Percentiles rank a stretch among this genome's conserved stretches.
Evolutionary conservation across 2,329 filamentous ascomycete genomes (phyloP).

Genomic region (Neonectria coccinea): DNA sequence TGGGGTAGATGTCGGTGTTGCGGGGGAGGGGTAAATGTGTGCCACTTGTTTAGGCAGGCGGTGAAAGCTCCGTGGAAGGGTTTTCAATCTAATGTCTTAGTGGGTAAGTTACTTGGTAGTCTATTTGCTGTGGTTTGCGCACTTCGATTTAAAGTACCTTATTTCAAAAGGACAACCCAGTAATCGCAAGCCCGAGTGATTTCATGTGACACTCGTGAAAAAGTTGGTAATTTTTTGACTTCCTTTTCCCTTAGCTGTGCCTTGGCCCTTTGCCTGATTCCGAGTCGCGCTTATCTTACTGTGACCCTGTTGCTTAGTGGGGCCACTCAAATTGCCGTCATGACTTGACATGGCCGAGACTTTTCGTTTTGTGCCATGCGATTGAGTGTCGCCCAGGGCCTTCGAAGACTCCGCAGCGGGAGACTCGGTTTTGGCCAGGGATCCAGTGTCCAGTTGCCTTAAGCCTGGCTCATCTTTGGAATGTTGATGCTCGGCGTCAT

Average conservation of each 20-base stretch:
- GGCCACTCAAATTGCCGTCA: slow-evolving; percentile 42
- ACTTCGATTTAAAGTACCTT: too few species aligned
- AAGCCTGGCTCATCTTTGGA: not conserved
- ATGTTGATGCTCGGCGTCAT: slow-evolving; percentile 43
- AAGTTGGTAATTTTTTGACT: slow-evolving; percentile 83
- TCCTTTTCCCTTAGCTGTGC: slow-evolving; percentile 74
- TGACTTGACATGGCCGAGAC: slow-evolving; percentile 29
- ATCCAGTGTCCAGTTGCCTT: not conserved
- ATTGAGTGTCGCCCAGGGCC: not conserved
- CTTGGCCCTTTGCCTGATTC: slow-evolving; percentile 59
- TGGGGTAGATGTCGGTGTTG: not conserved
- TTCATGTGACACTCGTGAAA: slow-evolving; percentile 61
- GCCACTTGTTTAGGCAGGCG: not conserved
- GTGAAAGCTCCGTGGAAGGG: not conserved
- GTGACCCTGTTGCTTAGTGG: slow-evolving; percentile 27
- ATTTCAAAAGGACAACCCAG: too few species aligned
- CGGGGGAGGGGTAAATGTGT: not conserved
- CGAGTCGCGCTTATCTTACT: slow-evolving; percentile 56
- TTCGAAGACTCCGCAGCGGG: not conserved
- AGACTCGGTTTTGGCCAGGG: not conserved
- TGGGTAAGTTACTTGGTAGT: too few species aligned
- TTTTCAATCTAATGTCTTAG: too few species aligned
- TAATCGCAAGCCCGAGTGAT: too few species aligned
- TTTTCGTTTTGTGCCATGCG: slow-evolving; percentile 42
- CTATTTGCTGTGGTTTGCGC: too few species aligned